Percentiles rank a stretch among this genome's conserved stretches.
Conservation (phyloP, 768 basidiomycete genomes). For the Phlebiopsis flavidoalba region DNA sequence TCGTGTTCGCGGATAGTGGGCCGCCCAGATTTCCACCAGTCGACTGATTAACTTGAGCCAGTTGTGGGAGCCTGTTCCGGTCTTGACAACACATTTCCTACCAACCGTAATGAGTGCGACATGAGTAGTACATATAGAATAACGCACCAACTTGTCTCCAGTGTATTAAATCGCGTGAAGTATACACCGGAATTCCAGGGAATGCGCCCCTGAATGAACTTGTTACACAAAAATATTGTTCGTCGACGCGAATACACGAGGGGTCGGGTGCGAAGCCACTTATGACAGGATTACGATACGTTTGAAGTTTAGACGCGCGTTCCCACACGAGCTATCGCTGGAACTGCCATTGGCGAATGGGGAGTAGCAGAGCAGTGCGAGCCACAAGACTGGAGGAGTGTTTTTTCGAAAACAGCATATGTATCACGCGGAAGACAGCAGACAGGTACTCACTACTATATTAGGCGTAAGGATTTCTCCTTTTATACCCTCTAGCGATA, state of each 20-base stretch:
- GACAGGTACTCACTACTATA: too few relatives aligned
- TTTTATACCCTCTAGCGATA: not conserved
- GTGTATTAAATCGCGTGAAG: constrained; percentile 12
- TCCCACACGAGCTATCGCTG: not conserved
- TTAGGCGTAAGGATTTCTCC: not conserved
- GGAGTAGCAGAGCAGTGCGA: too few relatives aligned
- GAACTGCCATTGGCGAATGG: too few relatives aligned
- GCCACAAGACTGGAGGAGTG: too few relatives aligned
- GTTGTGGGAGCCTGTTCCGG: constrained; percentile 11
- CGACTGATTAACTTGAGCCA: constrained; percentile 2
- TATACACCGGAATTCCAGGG: constrained; percentile 16
- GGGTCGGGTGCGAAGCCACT: constrained; percentile 7
- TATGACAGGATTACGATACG: constrained; percentile 5
- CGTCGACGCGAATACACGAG: constrained; percentile 14
- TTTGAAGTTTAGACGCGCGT: not conserved
- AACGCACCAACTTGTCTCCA: constrained; percentile 16
- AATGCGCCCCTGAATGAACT: constrained; percentile 15
- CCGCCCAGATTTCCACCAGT: constrained; percentile 19
- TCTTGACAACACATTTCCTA: constrained; percentile 17
- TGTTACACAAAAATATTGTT: constrained; percentile 16
- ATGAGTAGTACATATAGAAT: not conserved
- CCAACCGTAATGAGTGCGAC: not conserved
- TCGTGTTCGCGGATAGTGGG: constrained; percentile 13
- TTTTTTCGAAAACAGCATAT: too few relatives aligned
- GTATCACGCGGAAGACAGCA: too few relatives aligned